Percentiles rank a stretch among this genome's conserved stretches.
phyloP scores from a whole-genome alignment of 2,329 filamentous ascomycete species.

The Beauveria caledonica region DNA sequence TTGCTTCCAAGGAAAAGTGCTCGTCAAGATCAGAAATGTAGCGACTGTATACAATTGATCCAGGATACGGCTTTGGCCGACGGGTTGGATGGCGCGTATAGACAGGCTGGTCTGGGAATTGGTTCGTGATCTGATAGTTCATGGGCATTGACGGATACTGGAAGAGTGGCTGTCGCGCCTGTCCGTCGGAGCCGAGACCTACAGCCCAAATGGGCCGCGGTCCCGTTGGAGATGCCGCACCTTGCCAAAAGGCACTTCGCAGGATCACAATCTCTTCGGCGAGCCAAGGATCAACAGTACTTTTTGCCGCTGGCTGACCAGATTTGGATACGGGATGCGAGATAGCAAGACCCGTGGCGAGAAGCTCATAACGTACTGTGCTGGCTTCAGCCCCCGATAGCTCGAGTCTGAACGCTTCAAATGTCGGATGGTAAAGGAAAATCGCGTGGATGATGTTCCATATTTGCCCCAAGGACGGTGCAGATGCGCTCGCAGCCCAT shows the following conservation, averaged over 20 bases:
- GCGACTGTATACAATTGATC: constrained; percentile 63
- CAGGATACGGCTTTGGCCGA: constrained; percentile 57
- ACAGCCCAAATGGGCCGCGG: constrained; percentile 46
- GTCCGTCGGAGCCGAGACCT: constrained; percentile 33
- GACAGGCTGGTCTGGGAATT: constrained; percentile 22
- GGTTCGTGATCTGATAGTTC: constrained; percentile 30
- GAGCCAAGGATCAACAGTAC: constrained; percentile 9
- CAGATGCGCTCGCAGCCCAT: constrained; percentile 30
- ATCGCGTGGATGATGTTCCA: constrained; percentile 43
- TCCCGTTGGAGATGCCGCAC: constrained; percentile 56
- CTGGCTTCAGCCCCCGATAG: constrained; percentile 25
- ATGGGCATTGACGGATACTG: constrained; percentile 33
- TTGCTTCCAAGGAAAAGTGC: constrained; percentile 62
- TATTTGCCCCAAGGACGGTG: constrained; percentile 34
- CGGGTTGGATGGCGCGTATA: constrained; percentile 56
- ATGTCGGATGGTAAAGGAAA: constrained; percentile 34
- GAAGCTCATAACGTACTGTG: constrained; percentile 21
- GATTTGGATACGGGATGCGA: constrained; percentile 17
- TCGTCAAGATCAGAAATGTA: constrained; percentile 66
- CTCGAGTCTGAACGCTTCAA: constrained; percentile 33
- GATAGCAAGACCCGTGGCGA: constrained; percentile 6
- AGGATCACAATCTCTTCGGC: constrained; percentile 32
- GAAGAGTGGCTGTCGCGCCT: constrained; percentile 25
- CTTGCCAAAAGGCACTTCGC: constrained; percentile 55
- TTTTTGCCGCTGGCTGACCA: constrained; percentile 23